Evolutionary conservation across 768 basidiomycete species (phyloP).

Genomic region (Lactarius indigo): DNA sequence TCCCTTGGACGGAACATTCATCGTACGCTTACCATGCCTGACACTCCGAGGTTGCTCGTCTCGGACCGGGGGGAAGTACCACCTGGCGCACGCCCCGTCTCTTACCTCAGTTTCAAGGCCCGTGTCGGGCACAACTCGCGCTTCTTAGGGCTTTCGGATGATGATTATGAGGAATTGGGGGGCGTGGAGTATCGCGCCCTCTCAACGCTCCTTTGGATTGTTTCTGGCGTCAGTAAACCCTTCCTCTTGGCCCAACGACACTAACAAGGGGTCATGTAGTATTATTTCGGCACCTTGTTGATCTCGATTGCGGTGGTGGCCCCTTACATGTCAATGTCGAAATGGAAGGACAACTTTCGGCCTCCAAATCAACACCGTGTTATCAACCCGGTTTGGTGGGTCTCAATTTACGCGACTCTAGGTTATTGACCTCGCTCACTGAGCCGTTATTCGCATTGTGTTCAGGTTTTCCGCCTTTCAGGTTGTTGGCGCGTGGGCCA

Average conservation of each 20-base stretch:
- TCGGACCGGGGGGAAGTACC: constrained; percentile 22
- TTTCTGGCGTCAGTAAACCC: too few species aligned
- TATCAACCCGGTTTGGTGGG: constrained; percentile 28
- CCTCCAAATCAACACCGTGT: constrained; percentile 36
- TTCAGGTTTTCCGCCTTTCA: constrained; percentile 47
- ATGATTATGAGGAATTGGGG: constrained; percentile 84
- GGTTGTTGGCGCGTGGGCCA: constrained; percentile 47
- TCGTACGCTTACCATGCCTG: constrained; percentile 69
- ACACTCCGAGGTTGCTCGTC: constrained; percentile 50
- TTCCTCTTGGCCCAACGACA: too few species aligned
- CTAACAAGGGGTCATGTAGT: too few species aligned
- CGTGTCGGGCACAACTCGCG: constrained; percentile 68
- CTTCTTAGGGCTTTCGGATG: constrained; percentile 67
- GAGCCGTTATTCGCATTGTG: not conserved
- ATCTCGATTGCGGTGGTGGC: constrained; percentile 24
- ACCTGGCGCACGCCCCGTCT: constrained; percentile 29
- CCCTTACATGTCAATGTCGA: constrained; percentile 41
- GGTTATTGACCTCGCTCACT: not conserved
- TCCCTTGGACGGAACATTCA: constrained; percentile 49
- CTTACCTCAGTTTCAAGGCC: constrained; percentile 28
- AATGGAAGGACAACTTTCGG: constrained; percentile 38
- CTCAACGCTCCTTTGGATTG: constrained; percentile 58
- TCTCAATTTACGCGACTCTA: too few species aligned
- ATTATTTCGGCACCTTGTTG: too few species aligned
- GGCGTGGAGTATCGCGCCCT: constrained; percentile 84